Evolutionary conservation across 129 eudicot genomes (phyloP).

Genomic region (Cynara cardunculus): DNA sequence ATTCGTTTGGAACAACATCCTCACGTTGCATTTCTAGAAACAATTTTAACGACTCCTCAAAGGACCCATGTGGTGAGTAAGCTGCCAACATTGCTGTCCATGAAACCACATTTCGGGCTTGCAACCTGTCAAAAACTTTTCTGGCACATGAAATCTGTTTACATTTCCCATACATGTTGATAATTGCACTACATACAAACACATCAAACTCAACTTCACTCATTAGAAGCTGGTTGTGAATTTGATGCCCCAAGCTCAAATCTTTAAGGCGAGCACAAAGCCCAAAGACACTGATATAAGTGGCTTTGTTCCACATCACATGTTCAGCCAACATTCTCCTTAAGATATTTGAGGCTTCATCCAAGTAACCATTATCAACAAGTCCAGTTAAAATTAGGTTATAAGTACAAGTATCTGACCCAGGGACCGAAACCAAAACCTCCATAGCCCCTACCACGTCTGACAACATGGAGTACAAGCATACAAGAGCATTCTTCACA

Average conservation of each 20-base stretch:
- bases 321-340: conserved; percentile 29
- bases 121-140: conserved; percentile 26
- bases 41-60: conserved; percentile 41
- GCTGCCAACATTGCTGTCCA: conserved; percentile 56
- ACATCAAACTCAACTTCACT: conserved; percentile 31
- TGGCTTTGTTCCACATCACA: conserved; percentile 43
- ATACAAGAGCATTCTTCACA: conserved; percentile 50
- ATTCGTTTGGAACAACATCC: conserved; percentile 40
- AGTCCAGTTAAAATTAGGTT: conserved; percentile 38
- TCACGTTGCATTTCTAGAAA: conserved; percentile 38
- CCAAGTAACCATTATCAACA: conserved; percentile 32
- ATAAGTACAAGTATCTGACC: conserved; percentile 37
- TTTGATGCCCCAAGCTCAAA: conserved; percentile 40
- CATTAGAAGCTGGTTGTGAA: conserved; percentile 40
- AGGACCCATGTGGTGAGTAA: conserved; percentile 33
- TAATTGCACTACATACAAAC: conserved; percentile 36
- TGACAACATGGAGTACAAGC: conserved; percentile 36
- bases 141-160: conserved; percentile 32
- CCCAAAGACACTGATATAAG: conserved; percentile 37
- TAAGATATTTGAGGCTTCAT: conserved; percentile 31
- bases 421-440: conserved; percentile 34
- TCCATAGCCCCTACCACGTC: conserved; percentile 39
- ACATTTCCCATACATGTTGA: conserved; percentile 64
- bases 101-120: conserved; percentile 30
- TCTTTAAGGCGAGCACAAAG: conserved; percentile 41